These are phyloP conservation scores for Botryotinia narcissicola DNA, from an alignment of 2,329 filamentous ascomycete genomes.

Conservation along the genomic window DNA sequence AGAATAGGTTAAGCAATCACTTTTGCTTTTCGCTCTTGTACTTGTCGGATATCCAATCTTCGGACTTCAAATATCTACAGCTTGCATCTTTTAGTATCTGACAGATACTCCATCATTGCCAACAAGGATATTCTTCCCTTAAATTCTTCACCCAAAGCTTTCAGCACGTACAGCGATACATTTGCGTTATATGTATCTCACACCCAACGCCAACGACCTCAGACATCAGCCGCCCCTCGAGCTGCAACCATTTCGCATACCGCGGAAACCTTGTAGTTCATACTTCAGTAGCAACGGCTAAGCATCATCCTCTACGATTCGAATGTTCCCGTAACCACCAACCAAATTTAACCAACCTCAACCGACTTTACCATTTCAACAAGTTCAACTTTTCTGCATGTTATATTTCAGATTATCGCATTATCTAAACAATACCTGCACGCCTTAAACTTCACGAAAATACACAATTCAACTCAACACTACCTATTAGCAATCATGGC, in stretches of 20 bases:
- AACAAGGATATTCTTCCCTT: constrained; percentile 24
- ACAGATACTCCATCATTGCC: background rate
- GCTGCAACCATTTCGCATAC: constrained; percentile 96
- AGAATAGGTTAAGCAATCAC: background rate
- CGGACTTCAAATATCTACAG: background rate
- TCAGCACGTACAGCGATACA: constrained; percentile 32
- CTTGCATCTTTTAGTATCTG: background rate
- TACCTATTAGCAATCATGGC: constrained; percentile 69
- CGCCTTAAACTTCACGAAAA: constrained; percentile 26
- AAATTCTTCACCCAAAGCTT: constrained; percentile 32
- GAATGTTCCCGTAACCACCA: constrained; percentile 44
- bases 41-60: background rate
- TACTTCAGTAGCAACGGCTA: constrained; percentile 92
- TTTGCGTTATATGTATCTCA: constrained; percentile 43
- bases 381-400: constrained; percentile 40
- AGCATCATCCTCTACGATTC: constrained; percentile 41
- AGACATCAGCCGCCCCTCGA: constrained; percentile 90
- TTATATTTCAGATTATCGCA: constrained; percentile 43
- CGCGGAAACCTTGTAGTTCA: constrained; percentile 88
- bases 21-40: constrained; percentile 10
- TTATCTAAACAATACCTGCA: constrained; percentile 29
- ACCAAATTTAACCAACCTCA: constrained; percentile 47
- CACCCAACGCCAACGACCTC: constrained; percentile 74
- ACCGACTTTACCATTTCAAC: constrained; percentile 49
- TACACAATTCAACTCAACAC: constrained; percentile 25